Conservation (phyloP, 495 filamentous ascomycete species). For the Lepraria neglecta region DNA sequence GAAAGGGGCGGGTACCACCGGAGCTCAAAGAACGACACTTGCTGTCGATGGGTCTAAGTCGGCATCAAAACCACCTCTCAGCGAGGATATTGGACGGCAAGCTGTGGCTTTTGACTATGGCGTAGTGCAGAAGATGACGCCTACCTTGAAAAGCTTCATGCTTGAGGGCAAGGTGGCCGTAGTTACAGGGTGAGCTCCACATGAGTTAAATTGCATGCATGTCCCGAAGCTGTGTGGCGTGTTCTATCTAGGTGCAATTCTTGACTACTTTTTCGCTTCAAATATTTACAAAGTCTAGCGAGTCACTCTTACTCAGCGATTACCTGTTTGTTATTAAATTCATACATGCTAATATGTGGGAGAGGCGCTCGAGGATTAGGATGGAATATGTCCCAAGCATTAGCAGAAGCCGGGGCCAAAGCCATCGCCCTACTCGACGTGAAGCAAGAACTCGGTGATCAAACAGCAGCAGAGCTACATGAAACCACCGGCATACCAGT, state of each 20-base stretch:
- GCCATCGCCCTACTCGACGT: constrained; percentile 69
- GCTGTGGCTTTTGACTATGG: constrained; percentile 19
- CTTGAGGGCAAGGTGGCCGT: constrained; percentile 71
- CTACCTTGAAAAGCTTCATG: constrained; percentile 49
- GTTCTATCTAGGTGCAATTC: too few species aligned
- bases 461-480: constrained; percentile 58
- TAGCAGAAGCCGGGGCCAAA: constrained; percentile 65
- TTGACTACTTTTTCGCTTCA: neutral
- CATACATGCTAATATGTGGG: neutral
- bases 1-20: neutral
- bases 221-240: neutral
- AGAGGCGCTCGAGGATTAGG: constrained; percentile 73
- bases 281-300: neutral
- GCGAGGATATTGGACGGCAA: constrained; percentile 1
- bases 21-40: constrained; percentile 1
- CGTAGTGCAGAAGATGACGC: constrained; percentile 17
- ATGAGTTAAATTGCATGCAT: neutral
- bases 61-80: neutral
- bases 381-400: constrained; percentile 68
- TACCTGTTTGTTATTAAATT: neutral
- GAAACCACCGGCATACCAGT: constrained; percentile 62
- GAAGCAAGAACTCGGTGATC: constrained; percentile 64
- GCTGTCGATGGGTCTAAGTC: neutral
- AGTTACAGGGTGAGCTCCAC: constrained; percentile 55
- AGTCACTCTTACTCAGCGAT: neutral